Evolutionary conservation across 2,329 filamentous ascomycete genomes (phyloP).

Genomic region (Aureobasidium namibiae): DNA sequence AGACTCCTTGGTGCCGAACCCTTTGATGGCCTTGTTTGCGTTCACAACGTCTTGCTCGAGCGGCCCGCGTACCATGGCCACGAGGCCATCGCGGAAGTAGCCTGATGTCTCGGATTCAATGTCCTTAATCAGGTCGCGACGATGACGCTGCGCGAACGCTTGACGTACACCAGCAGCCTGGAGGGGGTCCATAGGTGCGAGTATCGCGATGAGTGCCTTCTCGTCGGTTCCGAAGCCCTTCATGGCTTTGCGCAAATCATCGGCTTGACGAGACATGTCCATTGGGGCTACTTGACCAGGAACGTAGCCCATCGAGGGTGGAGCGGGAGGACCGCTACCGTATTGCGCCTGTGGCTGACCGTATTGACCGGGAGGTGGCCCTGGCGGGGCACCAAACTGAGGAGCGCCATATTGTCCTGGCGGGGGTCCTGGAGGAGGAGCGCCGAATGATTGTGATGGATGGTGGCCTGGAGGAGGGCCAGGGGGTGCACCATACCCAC

Average conservation of each 20-base stretch:
- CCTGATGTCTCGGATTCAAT: conserved; percentile 67
- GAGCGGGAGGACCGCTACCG: conserved; percentile 45
- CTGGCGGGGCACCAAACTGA: conserved; percentile 14
- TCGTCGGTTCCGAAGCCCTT: conserved; percentile 92
- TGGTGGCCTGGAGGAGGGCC: conserved; percentile 18
- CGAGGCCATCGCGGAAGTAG: conserved; percentile 65
- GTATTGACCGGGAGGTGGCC: conserved; percentile 17
- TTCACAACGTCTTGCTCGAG: conserved; percentile 66
- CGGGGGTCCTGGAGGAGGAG: background rate
- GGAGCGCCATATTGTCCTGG: conserved; percentile 12
- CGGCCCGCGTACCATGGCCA: conserved; percentile 70
- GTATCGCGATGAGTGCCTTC: conserved; percentile 59
- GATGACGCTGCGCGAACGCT: conserved; percentile 57
- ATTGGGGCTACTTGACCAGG: conserved; percentile 58
- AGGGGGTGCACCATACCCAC: conserved; percentile 19
- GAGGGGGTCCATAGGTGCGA: conserved; percentile 67
- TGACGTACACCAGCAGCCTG: conserved; percentile 62
- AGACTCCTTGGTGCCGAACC: conserved; percentile 76
- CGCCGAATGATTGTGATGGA: conserved; percentile 1
- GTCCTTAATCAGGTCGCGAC: conserved; percentile 64
- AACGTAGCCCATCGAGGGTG: conserved; percentile 66
- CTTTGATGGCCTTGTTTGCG: conserved; percentile 64
- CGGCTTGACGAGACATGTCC: conserved; percentile 60
- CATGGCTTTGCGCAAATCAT: conserved; percentile 72
- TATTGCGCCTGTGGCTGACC: conserved; percentile 23